These are phyloP conservation scores for Meyerozyma athensensis DNA, from an alignment of 1,139 yeast species.

Conservation along the genomic window DNA sequence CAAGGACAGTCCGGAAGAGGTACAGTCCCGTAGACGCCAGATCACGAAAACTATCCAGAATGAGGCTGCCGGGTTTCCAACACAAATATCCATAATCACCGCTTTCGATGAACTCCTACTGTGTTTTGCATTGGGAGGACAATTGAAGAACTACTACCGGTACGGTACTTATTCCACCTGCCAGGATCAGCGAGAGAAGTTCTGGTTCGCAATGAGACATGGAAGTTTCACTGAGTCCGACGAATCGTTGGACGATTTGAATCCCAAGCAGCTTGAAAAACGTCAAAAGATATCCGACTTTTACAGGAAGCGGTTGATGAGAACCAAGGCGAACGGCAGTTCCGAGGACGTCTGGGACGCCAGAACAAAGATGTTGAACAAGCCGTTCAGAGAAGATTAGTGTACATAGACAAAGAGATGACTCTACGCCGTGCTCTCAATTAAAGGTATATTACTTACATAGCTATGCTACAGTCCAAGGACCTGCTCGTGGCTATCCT, in stretches of 20 bases:
- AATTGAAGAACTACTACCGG: conserved; percentile 73
- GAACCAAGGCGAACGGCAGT: conserved; percentile 60
- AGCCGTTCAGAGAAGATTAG: conserved; percentile 3
- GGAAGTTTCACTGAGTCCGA: conserved; percentile 25
- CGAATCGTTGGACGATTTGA: conserved; percentile 31
- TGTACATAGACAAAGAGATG: conserved; percentile 2
- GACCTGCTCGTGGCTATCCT: too few species aligned
- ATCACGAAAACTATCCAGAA: conserved; percentile 22
- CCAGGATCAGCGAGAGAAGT: conserved; percentile 62
- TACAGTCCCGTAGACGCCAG: conserved; percentile 27
- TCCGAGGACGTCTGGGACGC: conserved; percentile 81
- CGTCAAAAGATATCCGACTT: conserved; percentile 60
- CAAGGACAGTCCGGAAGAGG: conserved; percentile 32
- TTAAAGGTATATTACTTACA: background rate
- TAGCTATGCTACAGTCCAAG: conserved; percentile 1
- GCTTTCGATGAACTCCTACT: conserved; percentile 83
- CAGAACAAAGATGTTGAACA: conserved; percentile 28
- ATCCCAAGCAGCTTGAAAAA: conserved; percentile 44
- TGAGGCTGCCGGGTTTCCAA: conserved; percentile 28
- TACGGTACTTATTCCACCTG: conserved; percentile 76
- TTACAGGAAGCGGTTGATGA: conserved; percentile 58
- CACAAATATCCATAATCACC: conserved; percentile 45
- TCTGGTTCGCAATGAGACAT: conserved; percentile 74
- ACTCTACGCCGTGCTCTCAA: background rate
- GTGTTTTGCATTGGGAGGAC: conserved; percentile 90